These are phyloP conservation scores for Litchi chinensis DNA, from an alignment of 345 rosid genomes.

Conservation along the genomic window DNA sequence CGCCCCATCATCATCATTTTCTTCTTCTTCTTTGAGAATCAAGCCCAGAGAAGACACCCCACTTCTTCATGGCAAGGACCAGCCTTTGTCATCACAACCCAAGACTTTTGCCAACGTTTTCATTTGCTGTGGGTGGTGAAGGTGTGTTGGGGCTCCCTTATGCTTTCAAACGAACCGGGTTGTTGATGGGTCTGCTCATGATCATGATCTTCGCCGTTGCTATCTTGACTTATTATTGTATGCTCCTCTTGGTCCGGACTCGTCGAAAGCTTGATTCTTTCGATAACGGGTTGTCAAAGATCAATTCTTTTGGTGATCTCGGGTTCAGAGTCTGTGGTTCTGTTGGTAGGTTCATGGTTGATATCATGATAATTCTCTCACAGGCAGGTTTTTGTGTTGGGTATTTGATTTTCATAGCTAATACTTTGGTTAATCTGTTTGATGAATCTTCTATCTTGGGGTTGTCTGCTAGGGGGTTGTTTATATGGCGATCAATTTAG, in stretches of 20 bases:
- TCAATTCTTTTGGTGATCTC: conserved; percentile 79
- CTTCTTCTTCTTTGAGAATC: conserved; percentile 11
- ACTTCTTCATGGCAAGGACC: conserved; percentile 42
- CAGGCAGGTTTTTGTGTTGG: conserved; percentile 89
- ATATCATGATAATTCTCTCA: conserved; percentile 63
- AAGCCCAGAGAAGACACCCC: conserved; percentile 66
- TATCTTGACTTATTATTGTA: conserved; percentile 55
- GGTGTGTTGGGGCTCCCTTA: conserved; percentile 91
- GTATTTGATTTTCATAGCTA: conserved; percentile 75
- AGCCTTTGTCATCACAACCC: conserved; percentile 55
- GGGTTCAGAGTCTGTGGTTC: conserved; percentile 80
- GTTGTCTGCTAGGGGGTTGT: conserved; percentile 54
- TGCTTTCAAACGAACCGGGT: conserved; percentile 85
- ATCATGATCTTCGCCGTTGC: conserved; percentile 52
- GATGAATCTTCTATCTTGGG: conserved; percentile 45
- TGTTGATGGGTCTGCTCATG: conserved; percentile 72
- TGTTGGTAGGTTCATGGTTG: conserved; percentile 63
- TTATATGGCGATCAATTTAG: conserved; percentile 41
- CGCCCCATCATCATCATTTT: conserved; percentile 27
- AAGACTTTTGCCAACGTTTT: conserved; percentile 92
- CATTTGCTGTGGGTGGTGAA: conserved; percentile 83
- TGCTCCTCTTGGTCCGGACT: conserved; percentile 78
- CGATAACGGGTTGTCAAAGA: conserved; percentile 40
- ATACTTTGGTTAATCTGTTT: conserved; percentile 52
- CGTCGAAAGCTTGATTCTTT: conserved; percentile 71